phyloP scores from a whole-genome alignment of 345 rosid species.

The Tarenaya hassleriana region DNA sequence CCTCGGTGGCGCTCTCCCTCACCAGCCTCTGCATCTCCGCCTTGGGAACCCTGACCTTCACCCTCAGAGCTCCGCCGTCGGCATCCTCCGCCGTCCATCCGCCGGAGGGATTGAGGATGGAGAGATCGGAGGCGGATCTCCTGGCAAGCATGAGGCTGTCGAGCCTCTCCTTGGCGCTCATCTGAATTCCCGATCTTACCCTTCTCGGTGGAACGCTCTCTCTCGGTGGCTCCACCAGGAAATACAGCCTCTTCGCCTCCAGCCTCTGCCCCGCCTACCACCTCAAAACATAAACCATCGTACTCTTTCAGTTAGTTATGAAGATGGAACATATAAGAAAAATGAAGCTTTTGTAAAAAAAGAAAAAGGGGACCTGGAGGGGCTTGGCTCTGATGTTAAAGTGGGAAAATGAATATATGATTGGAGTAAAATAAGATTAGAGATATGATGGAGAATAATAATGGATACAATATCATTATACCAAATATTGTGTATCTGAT shows the following conservation, averaged over 20 bases:
- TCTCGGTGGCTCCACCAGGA: conserved; percentile 60
- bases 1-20: conserved; percentile 52
- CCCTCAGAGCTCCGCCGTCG: conserved; percentile 33
- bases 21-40: conserved; percentile 64
- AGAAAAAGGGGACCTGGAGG: no score
- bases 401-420: no score
- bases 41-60: conserved; percentile 62
- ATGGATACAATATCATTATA: no score
- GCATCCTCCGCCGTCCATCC: conserved; percentile 14
- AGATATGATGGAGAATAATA: no score
- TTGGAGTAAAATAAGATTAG: no score
- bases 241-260: conserved; percentile 72
- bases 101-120: conserved; percentile 38
- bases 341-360: no score
- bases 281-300: background rate
- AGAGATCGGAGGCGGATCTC: conserved; percentile 80
- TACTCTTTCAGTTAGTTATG: no score
- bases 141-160: conserved; percentile 74
- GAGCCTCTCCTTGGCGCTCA: conserved; percentile 85
- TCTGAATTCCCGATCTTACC: conserved; percentile 69
- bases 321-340: no score
- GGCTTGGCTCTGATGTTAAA: no score
- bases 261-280: conserved; percentile 38
- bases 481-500: no score
- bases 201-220: conserved; percentile 51